Evolutionary conservation across 2,329 filamentous ascomycete genomes (phyloP), one percentile per base, ranked within the genome.

Genomic region (Alternaria longipes): DNA sequence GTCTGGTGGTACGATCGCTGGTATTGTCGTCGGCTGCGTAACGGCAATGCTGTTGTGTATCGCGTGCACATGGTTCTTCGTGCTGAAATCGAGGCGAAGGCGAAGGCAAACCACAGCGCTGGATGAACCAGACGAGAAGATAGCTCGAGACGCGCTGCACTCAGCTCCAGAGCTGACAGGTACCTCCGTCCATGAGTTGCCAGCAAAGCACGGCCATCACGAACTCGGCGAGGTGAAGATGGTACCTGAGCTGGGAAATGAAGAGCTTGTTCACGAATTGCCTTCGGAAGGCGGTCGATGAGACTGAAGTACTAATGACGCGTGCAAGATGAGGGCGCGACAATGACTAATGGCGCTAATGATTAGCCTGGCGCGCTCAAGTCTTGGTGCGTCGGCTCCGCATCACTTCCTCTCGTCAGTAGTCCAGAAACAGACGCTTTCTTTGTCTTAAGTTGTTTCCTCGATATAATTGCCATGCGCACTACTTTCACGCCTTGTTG

Each of bases 401-500:
- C n/a, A 40, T 20, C 38, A 8, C 14, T 14, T 16, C 14, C 32
- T 34, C 2, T 1, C 2, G 4, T 2, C 32, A 20, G 4, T 5
- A 40, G 28, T 6, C n/a, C 9, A 40, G n/a, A 40, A 40, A 18
- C 1, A 20, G 2, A 40, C 4, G 2, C n/a, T 9, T 8, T 8
- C 4, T n/a, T 9, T 34, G 28, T 24, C 6, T 24, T 0, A 24
- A 24, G 0, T 24, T 24, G 6, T 24, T 24, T 24, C 24, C 24
- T 24, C 6, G 9, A 30, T 5, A 12, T 9, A 0, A 11, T 2
- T 4, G 3, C 28, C 28, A 30, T 30, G 28, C 3, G 28, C 28
- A 2, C 0, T 5, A 12, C 0, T 30, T 5, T 12, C 0, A 0
- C 3, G 28, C 28, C 28, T 30, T 30, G 3, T 30, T 11, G 28